Evolutionary conservation across 176 grass and related monocot species (phyloP).

Genomic region (Avena atlantica): DNA sequence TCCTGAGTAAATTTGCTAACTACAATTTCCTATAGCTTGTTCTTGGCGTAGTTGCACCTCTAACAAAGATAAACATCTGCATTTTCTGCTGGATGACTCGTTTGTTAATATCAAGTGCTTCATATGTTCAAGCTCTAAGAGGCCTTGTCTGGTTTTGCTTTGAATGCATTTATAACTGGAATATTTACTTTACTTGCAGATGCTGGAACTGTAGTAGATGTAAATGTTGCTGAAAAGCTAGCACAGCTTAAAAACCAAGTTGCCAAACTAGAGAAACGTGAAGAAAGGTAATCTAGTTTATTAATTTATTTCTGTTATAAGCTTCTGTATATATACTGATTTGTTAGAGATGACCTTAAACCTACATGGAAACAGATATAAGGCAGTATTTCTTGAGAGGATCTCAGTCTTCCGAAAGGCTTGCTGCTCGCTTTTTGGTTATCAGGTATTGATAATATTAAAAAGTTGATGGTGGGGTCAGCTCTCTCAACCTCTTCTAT

Average conservation of each 20-base stretch:
- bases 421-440: conserved; percentile 95
- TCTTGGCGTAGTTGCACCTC: background rate
- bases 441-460: conserved; percentile 66
- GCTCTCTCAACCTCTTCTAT: background rate
- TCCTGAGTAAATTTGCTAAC: background rate
- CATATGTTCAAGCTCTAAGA: conserved; percentile 28
- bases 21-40: conserved; percentile 2
- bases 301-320: conserved; percentile 24
- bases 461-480: background rate
- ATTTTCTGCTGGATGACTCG: conserved; percentile 1
- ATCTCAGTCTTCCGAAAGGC: conserved; percentile 95
- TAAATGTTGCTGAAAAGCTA: conserved; percentile 86
- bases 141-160: conserved; percentile 15
- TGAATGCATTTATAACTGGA: conserved; percentile 12
- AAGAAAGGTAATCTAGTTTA: conserved; percentile 75
- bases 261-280: conserved; percentile 93
- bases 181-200: conserved; percentile 52
- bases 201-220: conserved; percentile 64
- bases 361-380: conserved; percentile 73
- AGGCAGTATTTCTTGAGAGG: conserved; percentile 93
- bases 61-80: conserved; percentile 12
- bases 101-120: conserved; percentile 28
- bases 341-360: conserved; percentile 41
- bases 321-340: conserved; percentile 23
- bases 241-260: conserved; percentile 94